These are phyloP conservation scores for Metarhizium humberi DNA, from an alignment of 2,329 filamentous ascomycete species.

Conservation along the genomic window DNA sequence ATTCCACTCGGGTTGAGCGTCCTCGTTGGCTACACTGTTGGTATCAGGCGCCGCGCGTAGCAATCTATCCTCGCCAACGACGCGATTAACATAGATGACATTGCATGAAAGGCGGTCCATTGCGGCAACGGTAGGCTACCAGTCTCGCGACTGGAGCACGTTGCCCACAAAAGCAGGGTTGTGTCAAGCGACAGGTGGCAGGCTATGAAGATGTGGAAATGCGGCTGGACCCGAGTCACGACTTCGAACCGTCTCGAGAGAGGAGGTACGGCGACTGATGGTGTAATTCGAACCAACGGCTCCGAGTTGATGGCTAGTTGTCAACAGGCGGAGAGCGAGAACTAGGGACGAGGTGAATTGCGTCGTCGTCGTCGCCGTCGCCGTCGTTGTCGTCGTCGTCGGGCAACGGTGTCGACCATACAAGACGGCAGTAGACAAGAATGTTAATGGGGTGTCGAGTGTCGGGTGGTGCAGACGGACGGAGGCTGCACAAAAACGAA, in stretches of 20 bases:
- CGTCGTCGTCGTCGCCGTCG: not conserved
- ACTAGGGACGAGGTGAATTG: not conserved
- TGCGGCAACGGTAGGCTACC: slow-evolving; percentile 44
- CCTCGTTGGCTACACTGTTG: not conserved
- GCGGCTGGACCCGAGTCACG: not conserved
- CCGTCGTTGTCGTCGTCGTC: not conserved
- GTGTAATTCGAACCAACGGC: not conserved
- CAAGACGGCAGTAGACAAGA: not conserved
- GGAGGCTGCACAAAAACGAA: too few species aligned
- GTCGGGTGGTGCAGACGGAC: not conserved
- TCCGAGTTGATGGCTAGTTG: not conserved
- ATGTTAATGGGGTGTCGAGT: not conserved
- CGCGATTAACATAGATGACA: slow-evolving; percentile 51
- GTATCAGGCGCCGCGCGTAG: slow-evolving; percentile 21
- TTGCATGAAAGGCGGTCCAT: slow-evolving; percentile 51
- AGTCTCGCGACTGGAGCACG: slow-evolving; percentile 53
- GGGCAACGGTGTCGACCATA: not conserved
- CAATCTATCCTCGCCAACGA: slow-evolving; percentile 36
- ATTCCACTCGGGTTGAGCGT: slow-evolving; percentile 18
- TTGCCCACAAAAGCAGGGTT: slow-evolving; percentile 32
- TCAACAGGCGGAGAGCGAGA: not conserved
- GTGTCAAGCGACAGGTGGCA: slow-evolving; percentile 5
- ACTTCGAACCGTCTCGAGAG: not conserved
- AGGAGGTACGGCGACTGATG: not conserved
- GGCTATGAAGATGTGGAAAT: not conserved